Base-by-base conservation (phyloP, 2,329 filamentous ascomycete genomes). In the Botrytis elliptica region DNA sequence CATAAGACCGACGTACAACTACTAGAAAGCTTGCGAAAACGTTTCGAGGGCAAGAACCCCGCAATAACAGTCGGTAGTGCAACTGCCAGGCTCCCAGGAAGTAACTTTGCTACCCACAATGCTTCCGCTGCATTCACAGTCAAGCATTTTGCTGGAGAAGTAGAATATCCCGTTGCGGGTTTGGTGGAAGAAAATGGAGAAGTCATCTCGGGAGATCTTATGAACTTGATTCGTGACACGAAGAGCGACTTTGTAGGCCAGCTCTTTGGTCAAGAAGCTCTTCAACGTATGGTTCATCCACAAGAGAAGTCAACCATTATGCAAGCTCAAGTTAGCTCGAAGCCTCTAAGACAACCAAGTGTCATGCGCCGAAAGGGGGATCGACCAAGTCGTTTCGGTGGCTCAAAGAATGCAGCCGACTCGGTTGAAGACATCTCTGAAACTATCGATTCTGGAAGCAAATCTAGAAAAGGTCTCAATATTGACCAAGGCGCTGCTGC, bases 101-200 rank as follows among this genome's bases (percentile, higher is more conserved):
- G 93, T 84, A 97, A 97, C 82, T 97, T 97, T 82, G 85, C 91
- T 68, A 95, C 95, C 0, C 91, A 93, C 75, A 97, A 97, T 82
- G 87, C 89, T 0, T 87, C 92, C 0, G 92, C 94, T 8, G 88
- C 89, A 16, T 99, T 99, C 84, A 95, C 94, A 0, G 91, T 99
- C 73, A 94, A 93, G 82, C 96, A 99, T 83, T 99, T 97, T 82
- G 95, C 95, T 57, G 96, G 96, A 69, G 96, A 98, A 81, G 93
- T 99, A 8, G 96, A 99, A 75, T 99, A 99, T 81, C 91, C 93
- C 3, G 88, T 97, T 75, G 91, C 92, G 78, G 93, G 93, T 8
- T 85, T 99, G 36, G 88, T 98, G 4, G 96, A 99, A 82, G 95
- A 97, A 83, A 99, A 99, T 77, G 94, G 95, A 71, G 96, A 99